Conservation (phyloP, 2,329 filamentous ascomycete species). For the Gnomoniopsis smithogilvyi region DNA sequence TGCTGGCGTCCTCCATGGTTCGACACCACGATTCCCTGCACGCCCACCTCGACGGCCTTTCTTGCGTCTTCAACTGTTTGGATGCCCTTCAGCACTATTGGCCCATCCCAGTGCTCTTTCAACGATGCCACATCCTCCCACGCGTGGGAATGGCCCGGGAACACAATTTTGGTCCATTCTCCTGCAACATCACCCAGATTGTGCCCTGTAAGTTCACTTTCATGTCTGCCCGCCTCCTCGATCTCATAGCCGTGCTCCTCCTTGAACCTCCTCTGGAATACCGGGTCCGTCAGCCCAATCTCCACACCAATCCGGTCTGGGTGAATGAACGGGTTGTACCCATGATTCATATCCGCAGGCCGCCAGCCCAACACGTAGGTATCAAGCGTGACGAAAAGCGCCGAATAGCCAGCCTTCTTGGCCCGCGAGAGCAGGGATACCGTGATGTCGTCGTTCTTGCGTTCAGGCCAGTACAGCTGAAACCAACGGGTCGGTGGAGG, state of each 20-base stretch:
- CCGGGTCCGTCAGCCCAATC: conserved; percentile 14
- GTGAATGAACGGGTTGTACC: conserved; percentile 14
- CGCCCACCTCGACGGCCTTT: conserved; percentile 55
- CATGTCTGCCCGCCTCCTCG: conserved; percentile 34
- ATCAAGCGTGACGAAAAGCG: conserved; percentile 58
- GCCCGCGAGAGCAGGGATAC: conserved; percentile 46
- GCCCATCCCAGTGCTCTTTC: conserved; percentile 51
- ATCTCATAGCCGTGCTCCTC: conserved; percentile 11
- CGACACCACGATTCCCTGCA: conserved; percentile 65
- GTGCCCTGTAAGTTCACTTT: conserved; percentile 43
- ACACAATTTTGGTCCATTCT: conserved; percentile 52
- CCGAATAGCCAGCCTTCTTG: conserved; percentile 43
- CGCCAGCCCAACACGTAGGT: conserved; percentile 55
- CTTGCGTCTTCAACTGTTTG: conserved; percentile 63
- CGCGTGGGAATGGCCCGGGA: conserved; percentile 53
- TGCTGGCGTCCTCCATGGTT: conserved; percentile 61
- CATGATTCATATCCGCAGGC: conserved; percentile 31
- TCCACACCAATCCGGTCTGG: conserved; percentile 15
- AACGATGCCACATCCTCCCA: conserved; percentile 68
- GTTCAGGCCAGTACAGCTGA: conserved; percentile 54
- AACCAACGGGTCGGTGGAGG: conserved; percentile 42
- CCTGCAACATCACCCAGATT: conserved; percentile 54
- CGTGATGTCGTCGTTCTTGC: conserved; percentile 51
- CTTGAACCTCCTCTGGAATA: conserved; percentile 4
- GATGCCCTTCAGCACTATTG: conserved; percentile 68